Base-by-base conservation (phyloP, 2,329 filamentous ascomycete genomes). In the Botryosphaeria agaves region DNA sequence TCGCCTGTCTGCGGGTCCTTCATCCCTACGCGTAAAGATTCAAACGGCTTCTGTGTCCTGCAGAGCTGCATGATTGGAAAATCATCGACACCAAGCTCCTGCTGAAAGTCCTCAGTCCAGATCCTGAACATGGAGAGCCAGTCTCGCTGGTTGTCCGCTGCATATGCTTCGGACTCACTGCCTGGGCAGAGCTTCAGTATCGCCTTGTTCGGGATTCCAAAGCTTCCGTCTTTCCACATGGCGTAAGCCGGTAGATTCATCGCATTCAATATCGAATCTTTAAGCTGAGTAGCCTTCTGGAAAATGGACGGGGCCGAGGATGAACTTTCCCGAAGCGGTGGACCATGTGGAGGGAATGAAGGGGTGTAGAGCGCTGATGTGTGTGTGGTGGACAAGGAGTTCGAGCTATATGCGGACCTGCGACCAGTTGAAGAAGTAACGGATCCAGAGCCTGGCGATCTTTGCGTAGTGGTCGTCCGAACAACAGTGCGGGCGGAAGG, bases 181-280 rank as follows among this genome's bases (percentile, higher is more conserved):
- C 42, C 51, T 1, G 51, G 48, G 18, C 56, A 38, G 3, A 62
- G 41, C 29, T 51, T 48, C 12, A 63, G 44, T 26, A 60, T 68
- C 3, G 76, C 76, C 40, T 66, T 69, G 43, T 87, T 87, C 3
- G 78, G 74, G 26, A 83, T 72, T 0, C 70, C 73, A 28, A 83
- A 72, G 28, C 69, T 76, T 31, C 76, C 71, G 39, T 87, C 80
- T 44, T 75, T 77, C 80, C 80, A 85, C 72, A 84, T 79, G 15
- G 76, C 75, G 26, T 84, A 58, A 14, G 82, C 75, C 0, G 80
- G 79, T 45, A 81, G 72, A 36, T 72, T 67, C 16, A 80, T 79
- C 23, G 72, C 79, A 44, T 83, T 77, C 5, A 87, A 56, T 14
- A 85, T 61, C 1, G 78, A 77, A 45, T 85, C 78, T 48, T 84